Evolutionary conservation across 805 yeast genomes (phyloP).

Genomic region (Candida nemodendra): DNA sequence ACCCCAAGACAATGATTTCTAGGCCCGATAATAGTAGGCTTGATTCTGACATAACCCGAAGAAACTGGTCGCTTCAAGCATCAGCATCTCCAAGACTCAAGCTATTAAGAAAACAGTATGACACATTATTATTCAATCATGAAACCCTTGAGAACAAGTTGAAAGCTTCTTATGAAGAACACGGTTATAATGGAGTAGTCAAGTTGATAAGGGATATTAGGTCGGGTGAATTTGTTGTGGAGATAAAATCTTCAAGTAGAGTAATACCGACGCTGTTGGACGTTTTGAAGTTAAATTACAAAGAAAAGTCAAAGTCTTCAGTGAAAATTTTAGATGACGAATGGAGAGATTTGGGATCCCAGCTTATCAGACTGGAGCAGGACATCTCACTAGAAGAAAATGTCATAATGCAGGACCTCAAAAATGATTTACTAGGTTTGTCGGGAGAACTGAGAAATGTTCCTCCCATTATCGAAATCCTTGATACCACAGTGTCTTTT

Average conservation of each 20-base stretch:
- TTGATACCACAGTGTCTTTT: constrained; percentile 76
- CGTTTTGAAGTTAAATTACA: constrained; percentile 12
- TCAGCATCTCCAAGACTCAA: constrained; percentile 21
- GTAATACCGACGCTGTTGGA: constrained; percentile 17
- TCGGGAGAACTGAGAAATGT: constrained; percentile 46
- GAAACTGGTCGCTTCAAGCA: constrained; percentile 26
- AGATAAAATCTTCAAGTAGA: constrained; percentile 27
- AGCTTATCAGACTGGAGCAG: constrained; percentile 43
- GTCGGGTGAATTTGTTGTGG: constrained; percentile 27
- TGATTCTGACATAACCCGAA: constrained; percentile 26
- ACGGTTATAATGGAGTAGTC: constrained; percentile 27
- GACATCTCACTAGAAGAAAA: constrained; percentile 57
- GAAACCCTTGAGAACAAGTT: constrained; percentile 8
- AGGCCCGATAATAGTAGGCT: constrained; percentile 16
- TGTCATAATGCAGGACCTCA: constrained; percentile 47
- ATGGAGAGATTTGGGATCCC: constrained; percentile 54
- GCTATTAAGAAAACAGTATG: constrained; percentile 21
- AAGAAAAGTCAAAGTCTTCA: constrained; percentile 27
- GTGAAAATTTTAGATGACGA: constrained; percentile 40
- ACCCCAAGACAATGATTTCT: constrained; percentile 17
- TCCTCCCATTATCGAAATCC: constrained; percentile 52
- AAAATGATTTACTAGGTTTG: constrained; percentile 42
- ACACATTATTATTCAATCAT: constrained; percentile 12
- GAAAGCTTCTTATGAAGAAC: constrained; percentile 6
- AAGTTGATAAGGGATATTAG: constrained; percentile 26